Evolutionary conservation across 352 stramenopile species (phyloP).

Genomic region (Phytophthora macrochlamydospora): DNA sequence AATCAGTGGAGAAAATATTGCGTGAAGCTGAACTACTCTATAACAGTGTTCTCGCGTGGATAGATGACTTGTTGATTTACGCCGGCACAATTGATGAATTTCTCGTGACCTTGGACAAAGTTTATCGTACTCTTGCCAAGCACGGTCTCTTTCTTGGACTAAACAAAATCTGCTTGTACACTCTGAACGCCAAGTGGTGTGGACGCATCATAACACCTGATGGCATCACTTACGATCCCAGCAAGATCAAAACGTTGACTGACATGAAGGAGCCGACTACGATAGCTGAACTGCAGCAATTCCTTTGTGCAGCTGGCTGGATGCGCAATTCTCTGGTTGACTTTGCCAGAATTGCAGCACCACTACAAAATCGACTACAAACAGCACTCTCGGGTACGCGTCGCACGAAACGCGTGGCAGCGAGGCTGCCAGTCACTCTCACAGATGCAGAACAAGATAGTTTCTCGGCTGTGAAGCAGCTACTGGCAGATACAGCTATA

Average conservation of each 20-base stretch:
- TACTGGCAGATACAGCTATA: neutral
- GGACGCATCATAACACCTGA: neutral
- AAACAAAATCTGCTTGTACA: conserved; percentile 4
- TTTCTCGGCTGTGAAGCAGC: neutral
- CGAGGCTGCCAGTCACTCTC: neutral
- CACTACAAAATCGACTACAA: neutral
- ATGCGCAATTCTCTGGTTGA: neutral
- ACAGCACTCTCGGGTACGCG: neutral
- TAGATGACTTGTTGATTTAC: conserved; percentile 3
- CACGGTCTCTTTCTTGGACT: conserved; percentile 1
- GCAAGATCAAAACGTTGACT: neutral
- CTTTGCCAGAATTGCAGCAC: neutral
- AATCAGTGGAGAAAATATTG: conserved; percentile 3
- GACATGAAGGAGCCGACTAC: neutral
- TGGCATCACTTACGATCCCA: neutral
- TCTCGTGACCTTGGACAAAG: neutral
- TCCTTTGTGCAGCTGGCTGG: neutral
- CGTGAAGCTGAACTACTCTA: neutral
- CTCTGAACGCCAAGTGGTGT: neutral
- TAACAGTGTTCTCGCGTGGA: neutral
- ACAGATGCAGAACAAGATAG: neutral
- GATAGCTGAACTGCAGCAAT: neutral
- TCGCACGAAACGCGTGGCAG: neutral
- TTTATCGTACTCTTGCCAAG: neutral
- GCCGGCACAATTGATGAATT: conserved; percentile 4